phyloP scores from a whole-genome alignment of 371 early-diverging fungal genomes.

The Choanephora cucurbitarum region DNA sequence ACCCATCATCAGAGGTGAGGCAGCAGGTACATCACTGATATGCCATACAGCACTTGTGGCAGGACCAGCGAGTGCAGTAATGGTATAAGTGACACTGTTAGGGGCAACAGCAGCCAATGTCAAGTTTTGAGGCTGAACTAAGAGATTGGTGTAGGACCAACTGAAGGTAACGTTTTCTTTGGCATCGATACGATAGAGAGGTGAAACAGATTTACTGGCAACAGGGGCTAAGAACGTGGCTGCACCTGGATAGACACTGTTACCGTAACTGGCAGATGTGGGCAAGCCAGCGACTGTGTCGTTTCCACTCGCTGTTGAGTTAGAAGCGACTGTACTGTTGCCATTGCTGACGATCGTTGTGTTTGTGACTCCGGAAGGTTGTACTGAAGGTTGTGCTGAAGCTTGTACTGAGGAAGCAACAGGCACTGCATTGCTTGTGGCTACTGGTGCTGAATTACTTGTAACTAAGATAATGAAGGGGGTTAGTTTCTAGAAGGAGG shows the following conservation, averaged over 20 bases:
- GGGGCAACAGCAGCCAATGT: conserved; percentile 51
- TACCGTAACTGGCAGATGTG: conserved; percentile 42
- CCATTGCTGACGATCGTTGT: background rate
- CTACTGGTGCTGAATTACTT: background rate
- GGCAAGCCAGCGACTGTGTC: conserved; percentile 34
- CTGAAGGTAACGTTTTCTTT: conserved; percentile 50
- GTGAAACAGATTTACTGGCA: conserved; percentile 43
- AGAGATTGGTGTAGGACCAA: conserved; percentile 43
- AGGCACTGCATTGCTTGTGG: background rate
- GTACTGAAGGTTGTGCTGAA: background rate
- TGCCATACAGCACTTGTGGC: conserved; percentile 52
- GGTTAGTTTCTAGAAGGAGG: too few relatives aligned
- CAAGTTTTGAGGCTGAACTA: conserved; percentile 43
- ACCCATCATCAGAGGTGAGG: conserved; percentile 48
- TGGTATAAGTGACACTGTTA: conserved; percentile 41
- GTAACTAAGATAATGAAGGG: background rate
- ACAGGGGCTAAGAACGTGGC: conserved; percentile 44
- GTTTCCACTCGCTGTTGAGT: conserved; percentile 4
- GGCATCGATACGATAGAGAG: conserved; percentile 41
- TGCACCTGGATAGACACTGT: conserved; percentile 37
- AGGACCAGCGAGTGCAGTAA: conserved; percentile 34
- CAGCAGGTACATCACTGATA: conserved; percentile 37
- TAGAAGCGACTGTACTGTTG: background rate
- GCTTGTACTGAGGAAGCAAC: background rate
- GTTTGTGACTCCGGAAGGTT: background rate